Evolutionary conservation across 2,329 filamentous ascomycete species (phyloP), one percentile per base, ranked within the genome.

Genomic region (Phyllosticta paracitricarpa): DNA sequence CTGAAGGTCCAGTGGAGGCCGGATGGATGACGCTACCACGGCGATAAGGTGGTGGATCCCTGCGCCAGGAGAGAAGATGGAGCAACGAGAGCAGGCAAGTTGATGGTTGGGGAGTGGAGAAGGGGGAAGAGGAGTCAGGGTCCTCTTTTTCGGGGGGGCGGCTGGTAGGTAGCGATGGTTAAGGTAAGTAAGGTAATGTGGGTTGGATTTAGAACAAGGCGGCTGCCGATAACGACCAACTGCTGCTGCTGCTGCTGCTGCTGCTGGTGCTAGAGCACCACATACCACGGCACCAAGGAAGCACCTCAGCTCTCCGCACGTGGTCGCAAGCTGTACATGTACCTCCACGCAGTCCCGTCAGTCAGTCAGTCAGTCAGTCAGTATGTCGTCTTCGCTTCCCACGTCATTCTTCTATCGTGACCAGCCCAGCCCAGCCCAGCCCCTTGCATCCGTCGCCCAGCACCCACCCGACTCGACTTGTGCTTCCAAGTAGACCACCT

Each of bases 1-100:
- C 25, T 28, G 17, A 30, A 58, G 24, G 25, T 28, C 26, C 25
- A 28, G 57, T 51, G 57, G 58, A 53, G 58, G 54, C 40, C 54
- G 58, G 58, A 54, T 54, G 52, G 54, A 61, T 56, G 54, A 52
- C 58, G 58, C 58, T 61, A 56, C 58, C 24, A 19, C 24, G 30
- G n/a, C 54, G 58, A 61, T 56, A 61, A 61, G 58, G 22, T 48
- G 26, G 52, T 30, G 54, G 51, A 26, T 25, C 25, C 51, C 22
- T 54, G 51, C 51, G 51, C 51, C 17, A 5, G 22, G 51, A 48
- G 40, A 5, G 40, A 48, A 14, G 40, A 40, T 2, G 3, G 40
- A 4, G 14, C 40, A 4, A 4, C 14, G 40, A n/a, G 17, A 48
- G 1, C n/a, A n/a, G 14, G 40, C 28, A 30, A 30, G 28, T 30